Conservation (phyloP, 306 rosid species). For the Delonix regia region DNA sequence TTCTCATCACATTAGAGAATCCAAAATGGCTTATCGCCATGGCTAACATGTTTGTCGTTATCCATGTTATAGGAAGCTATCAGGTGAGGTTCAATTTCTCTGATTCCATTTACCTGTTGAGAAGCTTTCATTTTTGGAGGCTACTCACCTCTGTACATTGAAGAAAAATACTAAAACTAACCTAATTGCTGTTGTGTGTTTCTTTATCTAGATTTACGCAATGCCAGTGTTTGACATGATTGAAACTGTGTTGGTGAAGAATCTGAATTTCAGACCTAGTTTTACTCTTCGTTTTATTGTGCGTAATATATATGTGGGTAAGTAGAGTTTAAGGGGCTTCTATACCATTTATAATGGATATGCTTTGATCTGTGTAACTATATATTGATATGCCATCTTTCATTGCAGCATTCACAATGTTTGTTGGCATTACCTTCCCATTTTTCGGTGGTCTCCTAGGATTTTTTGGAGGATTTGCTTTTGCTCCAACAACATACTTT, state of each 20-base stretch:
- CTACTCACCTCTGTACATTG: too few species aligned
- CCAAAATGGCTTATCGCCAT: constrained; percentile 79
- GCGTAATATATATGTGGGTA: constrained; percentile 74
- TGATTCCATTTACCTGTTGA: neutral
- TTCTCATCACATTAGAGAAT: constrained; percentile 61
- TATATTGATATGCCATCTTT: constrained; percentile 9
- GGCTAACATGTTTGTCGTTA: constrained; percentile 87
- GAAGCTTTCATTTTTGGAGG: too few species aligned
- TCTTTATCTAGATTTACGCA: constrained; percentile 59
- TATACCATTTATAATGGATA: neutral
- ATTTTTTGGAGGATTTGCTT: constrained; percentile 91
- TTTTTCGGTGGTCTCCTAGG: constrained; percentile 74
- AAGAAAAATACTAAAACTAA: too few species aligned
- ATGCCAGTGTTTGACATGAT: constrained; percentile 95
- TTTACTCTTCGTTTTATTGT: constrained; percentile 61
- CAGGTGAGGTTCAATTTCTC: constrained; percentile 54
- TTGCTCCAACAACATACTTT: constrained; percentile 88
- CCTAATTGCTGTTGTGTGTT: neutral
- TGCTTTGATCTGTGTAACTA: neutral
- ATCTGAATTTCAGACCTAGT: constrained; percentile 56
- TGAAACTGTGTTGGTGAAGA: constrained; percentile 76
- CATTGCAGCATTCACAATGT: constrained; percentile 74
- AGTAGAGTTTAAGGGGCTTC: constrained; percentile 28
- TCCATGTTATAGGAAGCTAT: constrained; percentile 91
- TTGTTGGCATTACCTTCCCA: constrained; percentile 75